A percentile compares a stretch with the other conserved stretches of the same genome.
phyloP scores from a whole-genome alignment of 2,329 filamentous ascomycete genomes.

The Lizonia empirigonia region DNA sequence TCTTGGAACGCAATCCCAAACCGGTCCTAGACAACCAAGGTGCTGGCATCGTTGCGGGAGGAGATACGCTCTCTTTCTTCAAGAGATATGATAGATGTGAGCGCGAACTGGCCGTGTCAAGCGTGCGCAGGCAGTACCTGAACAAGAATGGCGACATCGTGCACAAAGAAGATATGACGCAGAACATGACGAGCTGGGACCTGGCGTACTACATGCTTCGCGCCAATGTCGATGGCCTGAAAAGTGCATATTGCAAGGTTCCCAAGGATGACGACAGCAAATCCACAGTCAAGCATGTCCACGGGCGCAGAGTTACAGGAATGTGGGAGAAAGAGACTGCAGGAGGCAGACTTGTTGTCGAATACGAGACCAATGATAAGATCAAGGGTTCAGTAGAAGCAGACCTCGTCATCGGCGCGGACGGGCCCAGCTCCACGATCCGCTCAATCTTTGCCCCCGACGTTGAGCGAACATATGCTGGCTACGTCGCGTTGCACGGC shows the following conservation, averaged over 20 bases:
- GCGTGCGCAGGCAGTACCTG: slow-evolving; percentile 35
- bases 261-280: slow-evolving; percentile 21
- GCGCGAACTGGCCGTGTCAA: slow-evolving; percentile 33
- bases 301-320: slow-evolving; percentile 33
- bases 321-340: slow-evolving; percentile 26
- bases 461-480: slow-evolving; percentile 37
- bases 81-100: slow-evolving; percentile 34
- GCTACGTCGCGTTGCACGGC: slow-evolving; percentile 42
- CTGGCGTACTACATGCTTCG: slow-evolving; percentile 41
- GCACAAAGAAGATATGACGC: slow-evolving; percentile 36
- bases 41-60: slow-evolving; percentile 42
- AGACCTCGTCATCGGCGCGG: slow-evolving; percentile 40
- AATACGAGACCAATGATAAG: slow-evolving; percentile 25
- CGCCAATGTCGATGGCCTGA: slow-evolving; percentile 39
- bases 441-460: slow-evolving; percentile 27
- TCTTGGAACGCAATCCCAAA: slow-evolving; percentile 41
- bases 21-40: slow-evolving; percentile 41
- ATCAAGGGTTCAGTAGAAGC: slow-evolving; percentile 26
- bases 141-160: slow-evolving; percentile 36
- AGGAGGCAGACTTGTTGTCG: slow-evolving; percentile 24
- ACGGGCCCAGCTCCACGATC: slow-evolving; percentile 41
- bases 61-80: slow-evolving; percentile 39
- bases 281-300: slow-evolving; percentile 27
- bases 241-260: slow-evolving; percentile 34
- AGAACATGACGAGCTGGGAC: slow-evolving; percentile 47